phyloP scores from a whole-genome alignment of 2,329 filamentous ascomycete genomes.

The Fusarium denticulatum region DNA sequence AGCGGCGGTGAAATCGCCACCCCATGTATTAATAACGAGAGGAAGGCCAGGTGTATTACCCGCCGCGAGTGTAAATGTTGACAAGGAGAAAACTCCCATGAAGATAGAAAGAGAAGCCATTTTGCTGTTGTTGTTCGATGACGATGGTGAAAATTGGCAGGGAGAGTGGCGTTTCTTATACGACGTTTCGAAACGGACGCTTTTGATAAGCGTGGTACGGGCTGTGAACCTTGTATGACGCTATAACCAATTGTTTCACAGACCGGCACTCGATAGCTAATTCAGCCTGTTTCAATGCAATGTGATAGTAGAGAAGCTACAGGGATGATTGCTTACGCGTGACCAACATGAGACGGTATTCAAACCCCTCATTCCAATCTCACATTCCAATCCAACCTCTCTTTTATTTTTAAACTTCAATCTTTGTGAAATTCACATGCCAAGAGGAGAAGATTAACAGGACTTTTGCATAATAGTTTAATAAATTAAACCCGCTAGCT shows the following conservation, averaged over 20 bases:
- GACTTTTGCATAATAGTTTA: neutral
- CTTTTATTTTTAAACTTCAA: neutral
- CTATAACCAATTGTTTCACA: conserved; percentile 4
- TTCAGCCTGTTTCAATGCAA: conserved; percentile 4
- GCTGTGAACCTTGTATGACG: conserved; percentile 21
- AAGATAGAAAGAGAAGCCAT: conserved; percentile 12
- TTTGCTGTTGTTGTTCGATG: neutral
- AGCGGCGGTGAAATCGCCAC: conserved; percentile 60
- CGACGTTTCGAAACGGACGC: conserved; percentile 10
- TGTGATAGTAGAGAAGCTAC: neutral
- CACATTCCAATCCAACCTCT: conserved; percentile 5
- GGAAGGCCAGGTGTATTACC: conserved; percentile 55
- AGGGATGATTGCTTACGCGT: conserved; percentile 18
- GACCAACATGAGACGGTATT: conserved; percentile 24
- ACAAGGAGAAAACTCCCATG: conserved; percentile 21
- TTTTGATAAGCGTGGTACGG: conserved; percentile 8
- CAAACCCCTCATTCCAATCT: conserved; percentile 29
- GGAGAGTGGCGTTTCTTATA: conserved; percentile 27
- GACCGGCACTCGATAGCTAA: neutral
- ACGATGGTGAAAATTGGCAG: neutral
- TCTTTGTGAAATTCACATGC: neutral
- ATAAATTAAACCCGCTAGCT: conserved; percentile 3
- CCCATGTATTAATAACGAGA: conserved; percentile 66
- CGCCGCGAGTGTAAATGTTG: conserved; percentile 18
- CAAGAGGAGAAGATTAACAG: neutral